Conservation (phyloP, 2,329 filamentous ascomycete genomes). For the Cercospora sesami region DNA sequence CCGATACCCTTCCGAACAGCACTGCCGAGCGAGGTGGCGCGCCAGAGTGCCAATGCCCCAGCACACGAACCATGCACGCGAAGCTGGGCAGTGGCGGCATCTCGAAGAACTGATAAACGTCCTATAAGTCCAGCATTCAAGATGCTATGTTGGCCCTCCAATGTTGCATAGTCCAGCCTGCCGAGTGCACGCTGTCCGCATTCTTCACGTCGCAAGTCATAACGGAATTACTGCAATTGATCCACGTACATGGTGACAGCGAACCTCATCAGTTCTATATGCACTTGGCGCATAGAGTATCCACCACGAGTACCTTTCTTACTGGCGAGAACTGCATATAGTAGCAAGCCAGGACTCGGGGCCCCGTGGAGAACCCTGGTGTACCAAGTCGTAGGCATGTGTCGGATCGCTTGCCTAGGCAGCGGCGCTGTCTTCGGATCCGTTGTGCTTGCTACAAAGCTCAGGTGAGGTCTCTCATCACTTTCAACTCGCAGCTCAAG, state of each 20-base stretch:
- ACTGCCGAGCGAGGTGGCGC: neutral
- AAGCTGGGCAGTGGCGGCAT: neutral
- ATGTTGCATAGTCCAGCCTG: neutral
- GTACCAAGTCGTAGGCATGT: neutral
- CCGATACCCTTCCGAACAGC: neutral
- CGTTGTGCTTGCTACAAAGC: neutral
- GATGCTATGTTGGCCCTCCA: neutral
- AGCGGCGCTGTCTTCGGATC: neutral
- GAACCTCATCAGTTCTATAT: neutral
- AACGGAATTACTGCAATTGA: neutral
- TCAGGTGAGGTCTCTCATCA: neutral
- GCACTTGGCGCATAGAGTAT: conserved; percentile 1
- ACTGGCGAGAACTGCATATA: neutral
- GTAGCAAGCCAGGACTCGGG: neutral
- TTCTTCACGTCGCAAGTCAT: neutral
- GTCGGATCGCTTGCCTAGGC: neutral
- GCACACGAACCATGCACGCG: neutral
- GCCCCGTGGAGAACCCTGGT: neutral
- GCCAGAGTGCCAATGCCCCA: neutral
- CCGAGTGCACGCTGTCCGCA: neutral
- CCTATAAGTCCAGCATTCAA: neutral
- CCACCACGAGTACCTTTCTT: neutral
- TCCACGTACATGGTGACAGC: neutral
- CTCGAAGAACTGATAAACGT: neutral
- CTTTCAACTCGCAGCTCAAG: neutral